These are phyloP conservation scores for Claviceps sorghi DNA, from an alignment of 2,329 filamentous ascomycete species.

Conservation along the genomic window DNA sequence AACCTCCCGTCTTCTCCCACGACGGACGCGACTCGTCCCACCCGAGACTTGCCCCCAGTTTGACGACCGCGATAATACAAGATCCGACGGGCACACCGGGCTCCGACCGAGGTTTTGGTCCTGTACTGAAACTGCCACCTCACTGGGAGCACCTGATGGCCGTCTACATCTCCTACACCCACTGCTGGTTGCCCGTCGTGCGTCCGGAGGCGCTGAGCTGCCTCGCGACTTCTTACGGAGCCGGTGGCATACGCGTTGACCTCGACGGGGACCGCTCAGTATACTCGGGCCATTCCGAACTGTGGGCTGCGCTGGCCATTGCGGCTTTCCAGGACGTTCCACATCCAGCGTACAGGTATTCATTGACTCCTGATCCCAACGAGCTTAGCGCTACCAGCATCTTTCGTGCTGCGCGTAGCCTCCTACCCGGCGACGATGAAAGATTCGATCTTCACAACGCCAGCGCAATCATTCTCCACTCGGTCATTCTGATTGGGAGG, in stretches of 20 bases:
- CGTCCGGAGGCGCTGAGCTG: slow-evolving; percentile 49
- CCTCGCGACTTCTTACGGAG: slow-evolving; percentile 28
- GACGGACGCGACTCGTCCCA: neutral
- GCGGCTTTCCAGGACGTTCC: slow-evolving; percentile 37
- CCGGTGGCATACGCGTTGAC: slow-evolving; percentile 17
- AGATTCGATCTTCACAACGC: slow-evolving; percentile 27
- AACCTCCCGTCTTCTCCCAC: slow-evolving; percentile 5
- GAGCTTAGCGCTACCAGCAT: slow-evolving; percentile 19
- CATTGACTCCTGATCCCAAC: no score
- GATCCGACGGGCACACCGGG: neutral
- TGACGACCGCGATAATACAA: neutral
- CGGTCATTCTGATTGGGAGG: slow-evolving; percentile 47
- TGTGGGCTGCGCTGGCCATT: slow-evolving; percentile 46
- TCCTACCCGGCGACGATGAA: slow-evolving; percentile 35
- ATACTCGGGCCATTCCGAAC: slow-evolving; percentile 32
- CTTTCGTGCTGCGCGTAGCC: slow-evolving; percentile 32
- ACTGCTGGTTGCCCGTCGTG: slow-evolving; percentile 62
- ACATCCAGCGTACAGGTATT: neutral
- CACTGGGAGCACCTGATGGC: slow-evolving; percentile 50
- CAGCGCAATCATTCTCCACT: slow-evolving; percentile 36
- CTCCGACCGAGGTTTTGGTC: neutral
- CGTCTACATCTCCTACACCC: slow-evolving; percentile 60
- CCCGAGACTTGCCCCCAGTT: neutral
- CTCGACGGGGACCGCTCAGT: slow-evolving; percentile 18
- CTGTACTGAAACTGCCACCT: slow-evolving; percentile 24